These are phyloP conservation scores for Aspergillus neoniger DNA, from an alignment of 2,329 filamentous ascomycete genomes.

Conservation along the genomic window DNA sequence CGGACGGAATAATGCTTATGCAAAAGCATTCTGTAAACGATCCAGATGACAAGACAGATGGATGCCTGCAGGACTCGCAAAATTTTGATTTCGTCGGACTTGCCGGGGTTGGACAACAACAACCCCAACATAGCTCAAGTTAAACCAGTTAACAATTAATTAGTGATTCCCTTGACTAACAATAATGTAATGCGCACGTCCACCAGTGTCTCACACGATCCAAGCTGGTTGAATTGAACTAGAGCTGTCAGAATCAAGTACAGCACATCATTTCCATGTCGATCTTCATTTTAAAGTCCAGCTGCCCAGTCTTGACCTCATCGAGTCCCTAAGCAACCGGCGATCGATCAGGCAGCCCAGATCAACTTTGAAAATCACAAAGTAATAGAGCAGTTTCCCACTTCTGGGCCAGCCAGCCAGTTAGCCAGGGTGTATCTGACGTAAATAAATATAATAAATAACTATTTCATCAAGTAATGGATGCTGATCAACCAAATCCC, in stretches of 20 bases:
- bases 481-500: too few relatives aligned
- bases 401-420: neutral
- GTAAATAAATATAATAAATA: neutral
- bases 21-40: neutral
- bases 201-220: neutral
- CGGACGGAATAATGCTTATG: neutral
- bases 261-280: neutral
- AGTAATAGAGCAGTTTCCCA: too few relatives aligned
- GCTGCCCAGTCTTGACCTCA: constrained; percentile 1
- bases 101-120: neutral
- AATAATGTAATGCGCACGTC: constrained; percentile 1
- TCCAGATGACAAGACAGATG: neutral
- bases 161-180: constrained; percentile 2
- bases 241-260: constrained; percentile 1
- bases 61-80: neutral
- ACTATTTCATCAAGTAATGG: too few relatives aligned
- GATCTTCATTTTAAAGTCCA: neutral
- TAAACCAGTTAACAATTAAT: neutral
- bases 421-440: neutral
- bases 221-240: neutral
- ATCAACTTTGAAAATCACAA: neutral
- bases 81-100: neutral
- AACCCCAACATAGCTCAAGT: too few relatives aligned
- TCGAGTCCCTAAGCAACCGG: neutral
- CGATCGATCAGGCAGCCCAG: neutral